phyloP scores from a whole-genome alignment of 208 protist species.

The Crithidia fasciculata region DNA sequence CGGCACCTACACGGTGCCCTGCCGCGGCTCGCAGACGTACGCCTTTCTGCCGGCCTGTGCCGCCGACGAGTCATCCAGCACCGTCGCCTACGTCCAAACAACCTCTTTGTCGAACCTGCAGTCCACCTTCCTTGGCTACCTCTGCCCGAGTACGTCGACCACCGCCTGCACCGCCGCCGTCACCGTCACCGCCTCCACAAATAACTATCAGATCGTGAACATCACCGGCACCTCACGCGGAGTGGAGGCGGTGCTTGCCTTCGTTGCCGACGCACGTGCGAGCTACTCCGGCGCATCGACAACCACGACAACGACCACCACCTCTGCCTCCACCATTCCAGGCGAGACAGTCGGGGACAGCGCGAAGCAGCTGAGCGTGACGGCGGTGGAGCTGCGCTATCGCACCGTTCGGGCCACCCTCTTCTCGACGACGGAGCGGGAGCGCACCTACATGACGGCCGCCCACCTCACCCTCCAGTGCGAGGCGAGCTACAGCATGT shows the following conservation, averaged over 20 bases:
- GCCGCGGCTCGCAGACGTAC: conserved; percentile 41
- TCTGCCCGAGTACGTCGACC: conserved; percentile 2
- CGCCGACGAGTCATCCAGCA: conserved; percentile 19
- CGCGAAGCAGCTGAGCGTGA: conserved; percentile 11
- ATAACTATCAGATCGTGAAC: conserved; percentile 33
- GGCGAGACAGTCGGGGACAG: conserved; percentile 11
- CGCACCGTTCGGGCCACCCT: conserved; percentile 37
- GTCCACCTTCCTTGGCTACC: conserved; percentile 17
- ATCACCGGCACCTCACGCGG: conserved; percentile 38
- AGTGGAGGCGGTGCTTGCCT: conserved; percentile 56
- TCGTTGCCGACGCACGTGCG: conserved; percentile 46
- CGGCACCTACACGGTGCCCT: conserved; percentile 47
- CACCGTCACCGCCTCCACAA: conserved; percentile 10
- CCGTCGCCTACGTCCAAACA: conserved; percentile 32
- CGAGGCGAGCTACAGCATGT: conserved; percentile 44
- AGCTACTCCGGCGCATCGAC: conserved; percentile 4
- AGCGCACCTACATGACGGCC: conserved; percentile 27
- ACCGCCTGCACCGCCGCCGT: conserved; percentile 14
- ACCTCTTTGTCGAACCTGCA: conserved; percentile 18
- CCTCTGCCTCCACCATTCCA: background rate
- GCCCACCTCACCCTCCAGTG: conserved; percentile 36
- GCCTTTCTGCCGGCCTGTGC: conserved; percentile 47
- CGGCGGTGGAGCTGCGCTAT: conserved; percentile 36
- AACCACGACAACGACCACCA: background rate
- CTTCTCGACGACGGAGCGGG: conserved; percentile 52